Evolutionary conservation across 2,329 filamentous ascomycete species (phyloP).

Genomic region (Colletotrichum sp.): DNA sequence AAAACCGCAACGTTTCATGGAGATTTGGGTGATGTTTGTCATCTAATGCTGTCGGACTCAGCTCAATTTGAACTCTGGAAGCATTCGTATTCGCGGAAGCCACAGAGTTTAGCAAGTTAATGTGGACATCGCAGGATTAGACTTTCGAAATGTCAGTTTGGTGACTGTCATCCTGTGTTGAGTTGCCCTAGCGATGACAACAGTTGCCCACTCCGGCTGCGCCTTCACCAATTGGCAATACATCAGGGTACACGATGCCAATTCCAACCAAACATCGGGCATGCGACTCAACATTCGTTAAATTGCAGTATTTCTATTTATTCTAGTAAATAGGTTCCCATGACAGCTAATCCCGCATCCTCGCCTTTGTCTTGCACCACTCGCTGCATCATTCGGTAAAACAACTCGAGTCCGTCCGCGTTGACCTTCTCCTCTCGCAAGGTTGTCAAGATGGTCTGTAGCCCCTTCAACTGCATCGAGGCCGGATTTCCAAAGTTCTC

Average conservation of each 20-base stretch:
- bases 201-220: neutral
- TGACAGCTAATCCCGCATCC: neutral
- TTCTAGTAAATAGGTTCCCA: neutral
- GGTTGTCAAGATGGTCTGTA: constrained; percentile 26
- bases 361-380: constrained; percentile 20
- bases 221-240: neutral
- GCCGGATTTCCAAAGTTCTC: constrained; percentile 29
- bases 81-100: neutral
- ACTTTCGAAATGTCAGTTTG: neutral
- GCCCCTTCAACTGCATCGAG: constrained; percentile 27
- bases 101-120: neutral
- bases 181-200: neutral
- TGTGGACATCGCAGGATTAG: neutral
- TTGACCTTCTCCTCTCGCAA: constrained; percentile 29
- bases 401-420: neutral
- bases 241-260: neutral
- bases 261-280: neutral
- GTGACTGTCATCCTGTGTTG: neutral
- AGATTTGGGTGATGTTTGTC: neutral
- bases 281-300: too few species aligned
- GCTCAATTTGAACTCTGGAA: neutral
- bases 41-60: neutral
- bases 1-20: neutral
- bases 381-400: constrained; percentile 13
- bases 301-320: neutral